phyloP scores from a whole-genome alignment of 768 basidiomycete genomes.

The Leccinellum rugosiceps region DNA sequence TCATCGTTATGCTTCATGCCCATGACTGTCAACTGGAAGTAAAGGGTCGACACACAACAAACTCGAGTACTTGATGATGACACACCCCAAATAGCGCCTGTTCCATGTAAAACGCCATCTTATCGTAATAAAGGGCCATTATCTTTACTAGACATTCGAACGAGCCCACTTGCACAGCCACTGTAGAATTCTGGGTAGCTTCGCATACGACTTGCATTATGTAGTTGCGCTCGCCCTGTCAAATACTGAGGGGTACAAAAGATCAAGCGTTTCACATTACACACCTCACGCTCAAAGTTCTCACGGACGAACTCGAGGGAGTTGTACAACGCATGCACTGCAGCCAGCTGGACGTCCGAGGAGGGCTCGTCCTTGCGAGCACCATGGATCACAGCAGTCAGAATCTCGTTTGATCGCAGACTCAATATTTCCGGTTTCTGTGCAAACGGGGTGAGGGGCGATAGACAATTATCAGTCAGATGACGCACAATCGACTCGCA shows the following conservation, averaged over 20 bases:
- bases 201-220: constrained; percentile 99
- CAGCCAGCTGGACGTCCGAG: constrained; percentile 86
- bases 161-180: constrained; percentile 88
- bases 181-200: constrained; percentile 82
- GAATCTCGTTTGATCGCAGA: constrained; percentile 90
- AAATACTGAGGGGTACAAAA: constrained; percentile 1
- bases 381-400: constrained; percentile 98
- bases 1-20: constrained; percentile 96
- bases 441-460: neutral
- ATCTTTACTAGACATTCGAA: constrained; percentile 95
- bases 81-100: constrained; percentile 94
- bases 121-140: constrained; percentile 98
- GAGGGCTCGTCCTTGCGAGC: constrained; percentile 95
- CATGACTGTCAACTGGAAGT: constrained; percentile 80
- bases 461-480: constrained; percentile 2
- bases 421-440: constrained; percentile 93
- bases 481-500: constrained; percentile 91
- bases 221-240: constrained; percentile 96
- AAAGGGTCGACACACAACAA: constrained; percentile 12
- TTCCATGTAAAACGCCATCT: constrained; percentile 99
- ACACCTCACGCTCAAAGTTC: constrained; percentile 95
- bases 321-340: constrained; percentile 89
- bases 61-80: constrained; percentile 17
- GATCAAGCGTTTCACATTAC: constrained; percentile 23
- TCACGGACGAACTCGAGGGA: constrained; percentile 97